Evolutionary conservation across 352 stramenopile species (phyloP), one percentile per base, ranked within the genome.

Genomic region (Blastocystis sp.): DNA sequence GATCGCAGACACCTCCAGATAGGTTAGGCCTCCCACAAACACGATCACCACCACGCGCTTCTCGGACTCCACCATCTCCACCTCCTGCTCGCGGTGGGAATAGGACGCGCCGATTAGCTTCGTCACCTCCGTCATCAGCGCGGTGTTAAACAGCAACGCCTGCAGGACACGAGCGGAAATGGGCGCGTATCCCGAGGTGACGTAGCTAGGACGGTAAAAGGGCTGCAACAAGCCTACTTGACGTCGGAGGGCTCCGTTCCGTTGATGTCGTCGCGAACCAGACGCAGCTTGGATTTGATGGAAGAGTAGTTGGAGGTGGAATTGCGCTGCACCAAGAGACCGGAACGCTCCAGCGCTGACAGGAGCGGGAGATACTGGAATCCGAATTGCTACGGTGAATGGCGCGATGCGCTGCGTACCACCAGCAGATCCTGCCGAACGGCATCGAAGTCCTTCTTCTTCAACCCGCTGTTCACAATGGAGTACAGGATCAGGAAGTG

Each of bases 241-340:
- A 88, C 19, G 76, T 88, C 78, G 19, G 78, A n/a, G 2, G 28
- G 48, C 40, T 76, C 17, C 34, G 40, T 78, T 59, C 78, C 78
- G n/a, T 88, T 43, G 38, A 88, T 76, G 45, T 88, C 78, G 42
- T 78, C 48, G 14, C 78, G 78, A 48, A 88, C 69, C 74, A 84
- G 48, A 42, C 74, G 52, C 74, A 84, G 65, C 28, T 63, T 62
- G 17, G 2, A 57, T n/a, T 40, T n/a, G 2, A 84, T 48, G 19
- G 74, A 57, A 0, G 52, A 28, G 28, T 69, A 84, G 45, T 84
- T 84, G 11, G 17, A 59, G 9, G 74, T 69, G 3, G 19, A 11
- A 63, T 76, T 57, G 21, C 68, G 64, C 17, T 9, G 28, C n/a
- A 14, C 14, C 17, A 88, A 4, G 3, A 88, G 38, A 4, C 78